Conservation (phyloP, 768 basidiomycete species). For the Chiua virens region DNA sequence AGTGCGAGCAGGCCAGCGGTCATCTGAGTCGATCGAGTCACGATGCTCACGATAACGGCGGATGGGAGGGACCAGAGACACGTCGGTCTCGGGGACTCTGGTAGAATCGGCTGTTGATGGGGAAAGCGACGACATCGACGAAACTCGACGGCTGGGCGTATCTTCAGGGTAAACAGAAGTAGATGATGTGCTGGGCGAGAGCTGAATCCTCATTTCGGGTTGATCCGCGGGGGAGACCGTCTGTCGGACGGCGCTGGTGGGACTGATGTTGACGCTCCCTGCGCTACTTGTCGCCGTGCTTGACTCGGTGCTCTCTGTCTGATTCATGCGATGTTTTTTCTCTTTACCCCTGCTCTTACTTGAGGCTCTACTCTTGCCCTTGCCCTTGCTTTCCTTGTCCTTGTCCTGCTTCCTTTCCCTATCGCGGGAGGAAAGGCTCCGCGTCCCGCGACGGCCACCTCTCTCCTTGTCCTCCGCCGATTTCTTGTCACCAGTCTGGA, state of each 20-base stretch:
- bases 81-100: slow-evolving; percentile 7
- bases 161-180: slow-evolving; percentile 1
- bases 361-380: slow-evolving; percentile 15
- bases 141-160: slow-evolving; percentile 20
- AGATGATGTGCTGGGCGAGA: slow-evolving; percentile 20
- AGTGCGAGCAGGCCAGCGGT: slow-evolving; percentile 38
- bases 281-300: slow-evolving; percentile 31
- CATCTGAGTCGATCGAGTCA: slow-evolving; percentile 26
- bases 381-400: slow-evolving; percentile 19
- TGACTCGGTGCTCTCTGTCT: slow-evolving; percentile 34
- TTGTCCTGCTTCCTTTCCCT: slow-evolving; percentile 21
- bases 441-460: slow-evolving; percentile 16
- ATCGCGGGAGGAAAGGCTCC: slow-evolving; percentile 16
- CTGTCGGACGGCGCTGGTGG: slow-evolving; percentile 4
- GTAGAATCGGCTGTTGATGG: slow-evolving; percentile 5
- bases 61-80: slow-evolving; percentile 9
- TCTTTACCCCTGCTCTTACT: slow-evolving; percentile 35
- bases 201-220: slow-evolving; percentile 10
- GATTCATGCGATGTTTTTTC: slow-evolving; percentile 27
- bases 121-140: slow-evolving; percentile 15
- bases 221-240: slow-evolving; percentile 7
- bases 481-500: slow-evolving; percentile 10
- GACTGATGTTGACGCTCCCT: slow-evolving; percentile 21
- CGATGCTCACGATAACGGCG: slow-evolving; percentile 22
- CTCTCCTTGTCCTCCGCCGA: slow-evolving; percentile 25